Base-by-base conservation (phyloP, 345 rosid species). In the Sisymbrium altissimum region DNA sequence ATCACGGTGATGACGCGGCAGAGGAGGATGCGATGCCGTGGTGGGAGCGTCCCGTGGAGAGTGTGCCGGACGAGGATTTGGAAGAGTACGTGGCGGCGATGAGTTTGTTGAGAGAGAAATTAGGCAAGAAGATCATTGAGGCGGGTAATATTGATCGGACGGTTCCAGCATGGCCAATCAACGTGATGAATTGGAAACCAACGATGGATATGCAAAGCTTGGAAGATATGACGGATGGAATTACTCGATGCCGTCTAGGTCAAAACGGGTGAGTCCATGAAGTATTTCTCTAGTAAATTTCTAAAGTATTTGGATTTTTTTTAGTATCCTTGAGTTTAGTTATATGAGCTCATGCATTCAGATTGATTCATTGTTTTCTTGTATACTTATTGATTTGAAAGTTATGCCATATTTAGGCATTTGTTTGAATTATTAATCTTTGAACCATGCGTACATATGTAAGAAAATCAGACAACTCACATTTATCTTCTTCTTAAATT, bases 11-110 rank as follows among this genome's bases (percentile, higher is more conserved):
- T 15, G 23, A 65, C 3, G 32, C 4, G 12, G 68, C 32, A 21
- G 80, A 71, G 18, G 75, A 36, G 39, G 66, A 45, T 38, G 60
- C 25, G 53, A 63, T 0, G 33, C 6, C 80, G 14, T 77, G 72
- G 80, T 77, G 80, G 80, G 71, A 65, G 45, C 60, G 72, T 9
- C 68, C 80, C 32, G 76, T 71, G 67, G 80, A 77, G 72, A 71
- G 64, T 40, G 72, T 77, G 15, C 76, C 80, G 45, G 76, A 77
- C 13, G 76, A 64, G 18, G 72, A 71, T 19, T 38, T 77, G 19
- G 56, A 58, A 30, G 76, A 71, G n/a, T 77, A 65, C 17, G 19
- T 71, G 21, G 38, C 39, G 23, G 76, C 72, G 32, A 29, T 77
- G 72, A 70, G 57, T 38, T 7, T 8, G 46, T 40, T 77, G 63